Evolutionary conservation across 2,329 filamentous ascomycete genomes (phyloP).

Genomic region (Xylariales sp.): DNA sequence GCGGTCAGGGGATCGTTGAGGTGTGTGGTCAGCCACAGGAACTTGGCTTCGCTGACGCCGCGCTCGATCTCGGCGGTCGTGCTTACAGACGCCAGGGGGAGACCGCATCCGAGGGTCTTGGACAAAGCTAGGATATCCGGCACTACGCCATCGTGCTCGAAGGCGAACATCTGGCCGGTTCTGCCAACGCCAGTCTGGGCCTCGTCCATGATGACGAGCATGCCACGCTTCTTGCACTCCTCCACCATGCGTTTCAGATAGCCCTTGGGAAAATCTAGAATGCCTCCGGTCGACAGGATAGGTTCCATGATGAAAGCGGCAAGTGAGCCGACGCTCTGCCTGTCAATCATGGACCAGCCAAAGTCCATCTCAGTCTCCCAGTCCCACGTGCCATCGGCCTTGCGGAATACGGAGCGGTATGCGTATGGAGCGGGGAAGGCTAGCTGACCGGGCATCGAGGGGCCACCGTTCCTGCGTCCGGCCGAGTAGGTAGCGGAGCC

Average conservation of each 20-base stretch:
- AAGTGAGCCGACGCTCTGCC: conserved; percentile 53
- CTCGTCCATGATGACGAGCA: conserved; percentile 57
- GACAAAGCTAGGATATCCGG: conserved; percentile 46
- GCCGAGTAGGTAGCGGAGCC: conserved; percentile 48
- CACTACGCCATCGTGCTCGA: conserved; percentile 43
- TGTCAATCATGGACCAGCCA: conserved; percentile 55
- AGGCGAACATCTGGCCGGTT: conserved; percentile 54
- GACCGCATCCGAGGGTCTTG: conserved; percentile 50
- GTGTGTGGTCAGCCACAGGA: conserved; percentile 48
- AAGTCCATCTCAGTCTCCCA: conserved; percentile 5
- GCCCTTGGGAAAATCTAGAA: conserved; percentile 48
- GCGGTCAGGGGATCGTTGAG: conserved; percentile 50
- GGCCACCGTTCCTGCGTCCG: conserved; percentile 41
- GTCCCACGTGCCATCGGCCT: conserved; percentile 2
- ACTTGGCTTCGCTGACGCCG: conserved; percentile 37
- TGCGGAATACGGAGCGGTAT: conserved; percentile 41
- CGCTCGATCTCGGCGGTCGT: conserved; percentile 44
- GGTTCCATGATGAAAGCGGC: conserved; percentile 61
- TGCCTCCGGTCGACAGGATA: conserved; percentile 54
- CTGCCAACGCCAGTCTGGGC: conserved; percentile 56
- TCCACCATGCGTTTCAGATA: conserved; percentile 48
- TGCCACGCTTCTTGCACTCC: conserved; percentile 49
- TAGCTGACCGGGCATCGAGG: conserved; percentile 50
- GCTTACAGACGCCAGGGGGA: conserved; percentile 45
- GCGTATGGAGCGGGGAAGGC: conserved; percentile 55